Evolutionary conservation across 345 rosid species (phyloP).

Genomic region (Arabidopsis suecica): DNA sequence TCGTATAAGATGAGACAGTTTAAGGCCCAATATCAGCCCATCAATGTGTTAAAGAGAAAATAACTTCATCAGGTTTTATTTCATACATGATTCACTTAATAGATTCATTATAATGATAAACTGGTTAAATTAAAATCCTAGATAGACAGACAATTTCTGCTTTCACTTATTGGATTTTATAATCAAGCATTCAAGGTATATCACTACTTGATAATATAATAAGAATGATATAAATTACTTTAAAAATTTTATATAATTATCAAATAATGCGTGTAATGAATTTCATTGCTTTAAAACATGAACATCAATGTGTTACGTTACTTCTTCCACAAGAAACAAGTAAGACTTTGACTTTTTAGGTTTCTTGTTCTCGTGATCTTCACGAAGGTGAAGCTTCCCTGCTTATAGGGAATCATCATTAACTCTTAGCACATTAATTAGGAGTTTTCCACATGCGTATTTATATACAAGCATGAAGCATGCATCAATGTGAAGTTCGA

Average conservation of each 20-base stretch:
- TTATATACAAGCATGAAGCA: not conserved
- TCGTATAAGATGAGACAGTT: not conserved
- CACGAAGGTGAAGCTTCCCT: not conserved
- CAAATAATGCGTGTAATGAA: no score
- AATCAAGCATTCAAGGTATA: no score
- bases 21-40: slow-evolving; percentile 29
- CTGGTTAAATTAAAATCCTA: no score
- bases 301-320: not conserved
- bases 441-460: not conserved
- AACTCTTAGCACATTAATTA: not conserved
- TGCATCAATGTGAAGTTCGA: not conserved
- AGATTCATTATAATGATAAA: no score
- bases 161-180: not conserved
- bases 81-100: no score
- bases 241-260: not conserved
- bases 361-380: not conserved
- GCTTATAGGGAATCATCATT: not conserved
- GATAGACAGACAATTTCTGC: slow-evolving; percentile 11
- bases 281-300: not conserved
- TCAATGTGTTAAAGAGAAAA: not conserved
- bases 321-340: not conserved
- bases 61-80: no score
- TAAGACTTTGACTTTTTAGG: not conserved
- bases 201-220: no score
- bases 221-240: not conserved